Percentiles rank a stretch among this genome's conserved stretches.
Conservation (phyloP, 164 flowering plant species). For the Dillenia turbinata region DNA sequence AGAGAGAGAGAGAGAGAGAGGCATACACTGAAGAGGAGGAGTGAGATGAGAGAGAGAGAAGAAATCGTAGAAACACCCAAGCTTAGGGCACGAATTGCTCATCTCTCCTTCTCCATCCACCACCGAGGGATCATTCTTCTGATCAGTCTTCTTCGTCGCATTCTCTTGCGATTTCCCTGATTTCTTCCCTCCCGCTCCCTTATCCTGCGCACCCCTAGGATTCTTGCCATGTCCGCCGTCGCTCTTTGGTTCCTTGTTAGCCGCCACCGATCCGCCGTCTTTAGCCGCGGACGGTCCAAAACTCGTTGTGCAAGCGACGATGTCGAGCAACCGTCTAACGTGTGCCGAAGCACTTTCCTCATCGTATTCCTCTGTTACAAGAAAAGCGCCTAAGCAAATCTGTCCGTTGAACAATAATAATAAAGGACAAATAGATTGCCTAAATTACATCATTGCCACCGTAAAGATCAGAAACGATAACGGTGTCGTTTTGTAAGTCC, state of each 20-base stretch:
- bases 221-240: conserved; percentile 31
- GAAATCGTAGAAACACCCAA: conserved; percentile 89
- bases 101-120: conserved; percentile 65
- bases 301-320: conserved; percentile 83
- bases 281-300: conserved; percentile 57
- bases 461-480: too few species aligned
- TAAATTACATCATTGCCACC: not conserved
- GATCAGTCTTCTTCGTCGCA: not conserved
- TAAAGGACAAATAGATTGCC: not conserved
- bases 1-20: conserved; percentile 8
- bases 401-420: not conserved
- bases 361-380: conserved; percentile 80
- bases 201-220: conserved; percentile 36
- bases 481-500: too few species aligned
- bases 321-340: conserved; percentile 78
- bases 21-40: conserved; percentile 85
- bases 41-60: conserved; percentile 93
- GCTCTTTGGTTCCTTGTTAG: conserved; percentile 28
- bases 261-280: conserved; percentile 7
- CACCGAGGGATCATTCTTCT: conserved; percentile 6
- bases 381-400: not conserved
- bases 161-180: conserved; percentile 23
- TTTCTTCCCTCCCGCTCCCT: conserved; percentile 25
- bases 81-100: conserved; percentile 69
- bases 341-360: conserved; percentile 76